These are phyloP conservation scores for Trichoderma sp. DNA, from an alignment of 2,329 filamentous ascomycete species.

Conservation along the genomic window DNA sequence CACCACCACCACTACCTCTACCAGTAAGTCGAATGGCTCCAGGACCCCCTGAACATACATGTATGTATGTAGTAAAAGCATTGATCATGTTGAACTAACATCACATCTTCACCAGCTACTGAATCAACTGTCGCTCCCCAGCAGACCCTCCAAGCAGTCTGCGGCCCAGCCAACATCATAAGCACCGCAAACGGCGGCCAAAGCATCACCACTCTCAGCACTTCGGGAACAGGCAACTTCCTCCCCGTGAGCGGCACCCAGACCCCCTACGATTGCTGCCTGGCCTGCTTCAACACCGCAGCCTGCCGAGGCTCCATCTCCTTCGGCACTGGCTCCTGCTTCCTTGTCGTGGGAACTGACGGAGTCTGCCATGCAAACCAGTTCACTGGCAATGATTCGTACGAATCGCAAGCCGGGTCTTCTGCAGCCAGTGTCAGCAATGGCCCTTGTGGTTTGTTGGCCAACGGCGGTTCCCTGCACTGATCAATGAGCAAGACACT, in stretches of 20 bases:
- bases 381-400: not conserved
- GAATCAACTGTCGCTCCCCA: not conserved
- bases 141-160: constrained; percentile 5
- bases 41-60: not conserved
- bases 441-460: constrained; percentile 1
- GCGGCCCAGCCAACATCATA: constrained; percentile 4
- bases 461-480: not conserved
- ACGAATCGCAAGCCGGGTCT: not conserved
- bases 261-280: not conserved
- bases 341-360: not conserved
- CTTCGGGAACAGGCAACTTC: not conserved
- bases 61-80: not conserved
- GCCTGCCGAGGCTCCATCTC: not conserved
- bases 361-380: constrained; percentile 7
- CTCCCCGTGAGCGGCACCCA: not conserved
- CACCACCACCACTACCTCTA: not conserved
- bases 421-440: not conserved
- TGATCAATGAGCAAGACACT: not conserved
- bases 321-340: constrained; percentile 26
- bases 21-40: not conserved
- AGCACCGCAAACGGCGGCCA: not conserved
- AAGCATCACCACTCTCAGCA: not conserved
- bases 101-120: not conserved
- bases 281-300: not conserved
- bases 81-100: not conserved